These are phyloP conservation scores for Cephalotrichum gorgonifer DNA, from an alignment of 2,329 filamentous ascomycete genomes.

Conservation along the genomic window DNA sequence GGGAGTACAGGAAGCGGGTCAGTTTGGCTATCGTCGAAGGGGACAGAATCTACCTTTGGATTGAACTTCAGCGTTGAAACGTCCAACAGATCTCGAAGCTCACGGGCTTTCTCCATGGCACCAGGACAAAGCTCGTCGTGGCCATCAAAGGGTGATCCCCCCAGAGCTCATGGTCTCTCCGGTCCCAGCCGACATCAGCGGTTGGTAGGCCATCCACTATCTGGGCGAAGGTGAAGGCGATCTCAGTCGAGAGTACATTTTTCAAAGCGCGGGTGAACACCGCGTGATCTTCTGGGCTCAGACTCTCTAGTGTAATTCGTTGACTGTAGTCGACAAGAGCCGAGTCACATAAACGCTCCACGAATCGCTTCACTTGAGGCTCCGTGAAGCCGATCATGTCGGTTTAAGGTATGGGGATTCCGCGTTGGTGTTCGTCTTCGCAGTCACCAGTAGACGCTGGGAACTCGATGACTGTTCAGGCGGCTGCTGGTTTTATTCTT, in stretches of 20 bases:
- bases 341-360: too few relatives aligned
- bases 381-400: too few relatives aligned
- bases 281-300: not conserved
- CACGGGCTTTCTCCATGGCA: constrained; percentile 7
- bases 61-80: constrained; percentile 5
- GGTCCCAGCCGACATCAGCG: not conserved
- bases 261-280: not conserved
- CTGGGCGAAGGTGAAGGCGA: not conserved
- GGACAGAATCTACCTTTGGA: not conserved
- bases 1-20: too few relatives aligned
- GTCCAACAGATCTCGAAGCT: constrained; percentile 10
- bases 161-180: not conserved
- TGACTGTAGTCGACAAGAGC: too few relatives aligned
- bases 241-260: not conserved
- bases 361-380: too few relatives aligned
- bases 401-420: too few relatives aligned
- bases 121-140: constrained; percentile 12
- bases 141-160: not conserved
- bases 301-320: too few relatives aligned
- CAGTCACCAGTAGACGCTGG: too few relatives aligned
- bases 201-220: not conserved
- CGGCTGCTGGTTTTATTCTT: too few relatives aligned
- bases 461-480: too few relatives aligned
- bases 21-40: too few relatives aligned
- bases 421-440: too few relatives aligned